Base-by-base conservation (phyloP, 495 filamentous ascomycete species). In the Xylaria nigripes region DNA sequence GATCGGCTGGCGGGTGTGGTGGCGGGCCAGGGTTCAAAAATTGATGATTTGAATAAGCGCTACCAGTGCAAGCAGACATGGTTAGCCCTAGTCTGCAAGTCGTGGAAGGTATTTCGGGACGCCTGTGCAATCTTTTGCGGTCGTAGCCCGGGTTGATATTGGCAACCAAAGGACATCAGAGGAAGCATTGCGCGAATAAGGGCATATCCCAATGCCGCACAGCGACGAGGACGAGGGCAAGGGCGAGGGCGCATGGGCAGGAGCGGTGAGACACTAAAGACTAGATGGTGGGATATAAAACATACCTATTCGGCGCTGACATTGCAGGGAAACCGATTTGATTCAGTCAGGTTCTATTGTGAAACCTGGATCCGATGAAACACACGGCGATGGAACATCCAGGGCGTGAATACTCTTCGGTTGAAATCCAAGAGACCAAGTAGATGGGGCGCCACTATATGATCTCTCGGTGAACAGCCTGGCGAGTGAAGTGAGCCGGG, bases 1-100 rank as follows among this genome's bases (percentile, higher is more conserved):
- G 85, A 61, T 92, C 87, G 36, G 82, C 84, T 13, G 93, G 93
- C 44, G 93, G 93, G 57, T 86, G 83, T 42, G 93, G 93, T 51
- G 93, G 92, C 44, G 93, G 92, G 45, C 93, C 89, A 52, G 93
- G 90, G 66, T 96, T 97, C 86, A 96, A 93, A 72, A 98, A 98
- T 68, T 86, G 82, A 63, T 80, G 80, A 53, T 76, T 73, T 43
- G 81, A 73, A 69, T 87, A 89, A 62, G 82, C 72, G 59, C 80
- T 83, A 16, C 22, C 38, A 36, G 38, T 5, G 51, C 41, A 40
- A 34, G 43, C 44, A 36, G 13, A 10, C 43, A 48, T 50, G 2
- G 55, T 66, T 48, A 66, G 61, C 45, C 21, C 48, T 41, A 40
- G 10, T 13, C 50, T 30, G 29, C 22, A 50, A 55, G 15, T 15